Base-by-base conservation (phyloP, 768 basidiomycete genomes). In the Russula olivacea region DNA sequence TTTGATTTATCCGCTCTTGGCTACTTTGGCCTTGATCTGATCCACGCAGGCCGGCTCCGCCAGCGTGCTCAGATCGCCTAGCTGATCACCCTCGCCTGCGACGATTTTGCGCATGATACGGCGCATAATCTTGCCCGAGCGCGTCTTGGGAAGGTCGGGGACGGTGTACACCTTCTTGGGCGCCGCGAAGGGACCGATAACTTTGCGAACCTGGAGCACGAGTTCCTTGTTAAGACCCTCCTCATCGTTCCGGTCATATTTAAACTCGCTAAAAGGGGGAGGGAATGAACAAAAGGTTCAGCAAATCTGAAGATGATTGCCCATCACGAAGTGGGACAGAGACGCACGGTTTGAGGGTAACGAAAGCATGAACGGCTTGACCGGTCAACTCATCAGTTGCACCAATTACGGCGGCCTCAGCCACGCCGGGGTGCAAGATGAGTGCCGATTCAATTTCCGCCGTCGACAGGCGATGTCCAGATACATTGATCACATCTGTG, bases 391-490 rank as follows among this genome's bases (percentile, higher is more conserved):
- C 93, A 71, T 95, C 92, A 17, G 86, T 79, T 15, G 85, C 85
- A 34, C 91, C 93, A 63, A 94, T 91, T 43, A 93, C 93, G 41
- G 95, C 95, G 9, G 96, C 93, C 80, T 98, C 96, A 7, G 96
- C 94, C 34, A 98, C 93, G 61, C 96, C 96, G 70, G 85, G 84
- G 80, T 98, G 95, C 71, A 91, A 76, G 74, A 99, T 97, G 50
- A 99, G 81, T 8, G 96, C 95, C 3, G 91, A 93, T 77, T 99
- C 96, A 64, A 99, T 97, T 77, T 98, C 96, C 59, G 96, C 96
- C 4, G 96, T 99, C 48, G 93, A 95, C 58, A 99, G 79, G 69
- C 96, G 88, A 75, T 99, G 96, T 1, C 96, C 96, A 47, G 96
- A 95, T 36, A 98, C 95, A 75, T 98, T 98, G 82, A 97, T 97